Conservation (phyloP, 306 rosid species). For the Vigna unguiculata region DNA sequence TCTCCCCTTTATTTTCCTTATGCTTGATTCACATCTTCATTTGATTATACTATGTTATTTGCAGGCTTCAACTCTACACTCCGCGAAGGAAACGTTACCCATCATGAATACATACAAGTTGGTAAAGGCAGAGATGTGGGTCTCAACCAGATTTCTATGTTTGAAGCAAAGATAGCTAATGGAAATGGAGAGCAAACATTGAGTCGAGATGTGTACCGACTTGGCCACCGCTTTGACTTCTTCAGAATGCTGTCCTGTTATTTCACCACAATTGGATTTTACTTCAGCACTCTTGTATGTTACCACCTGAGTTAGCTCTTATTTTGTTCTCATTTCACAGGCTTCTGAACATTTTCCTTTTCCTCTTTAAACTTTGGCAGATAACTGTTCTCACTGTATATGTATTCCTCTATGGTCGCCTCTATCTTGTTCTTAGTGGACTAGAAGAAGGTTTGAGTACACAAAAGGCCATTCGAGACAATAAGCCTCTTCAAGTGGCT, state of each 20-base stretch:
- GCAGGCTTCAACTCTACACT: conserved; percentile 97
- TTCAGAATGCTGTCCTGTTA: conserved; percentile 95
- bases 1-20: conserved; percentile 10
- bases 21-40: conserved; percentile 12
- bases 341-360: conserved; percentile 31
- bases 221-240: conserved; percentile 97
- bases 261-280: conserved; percentile 96
- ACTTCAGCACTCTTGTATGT: conserved; percentile 90
- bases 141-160: conserved; percentile 98
- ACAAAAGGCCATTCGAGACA: conserved; percentile 81
- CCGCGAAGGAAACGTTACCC: conserved; percentile 98
- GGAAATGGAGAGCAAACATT: conserved; percentile 98
- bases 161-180: conserved; percentile 97
- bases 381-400: conserved; percentile 94
- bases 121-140: conserved; percentile 99
- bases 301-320: not conserved
- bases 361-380: conserved; percentile 59
- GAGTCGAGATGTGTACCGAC: conserved; percentile 96
- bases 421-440: conserved; percentile 95
- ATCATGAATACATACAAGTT: conserved; percentile 98
- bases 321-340: conserved; percentile 6
- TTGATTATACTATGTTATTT: conserved; percentile 31
- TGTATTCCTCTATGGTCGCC: conserved; percentile 94
- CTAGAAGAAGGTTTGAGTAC: conserved; percentile 91
- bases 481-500: conserved; percentile 97